Percentiles rank a stretch among this genome's conserved stretches.
These are phyloP conservation scores for Trichosporon coremiiforme DNA, from an alignment of 1,284 basidiomycete genomes.

Conservation along the genomic window DNA sequence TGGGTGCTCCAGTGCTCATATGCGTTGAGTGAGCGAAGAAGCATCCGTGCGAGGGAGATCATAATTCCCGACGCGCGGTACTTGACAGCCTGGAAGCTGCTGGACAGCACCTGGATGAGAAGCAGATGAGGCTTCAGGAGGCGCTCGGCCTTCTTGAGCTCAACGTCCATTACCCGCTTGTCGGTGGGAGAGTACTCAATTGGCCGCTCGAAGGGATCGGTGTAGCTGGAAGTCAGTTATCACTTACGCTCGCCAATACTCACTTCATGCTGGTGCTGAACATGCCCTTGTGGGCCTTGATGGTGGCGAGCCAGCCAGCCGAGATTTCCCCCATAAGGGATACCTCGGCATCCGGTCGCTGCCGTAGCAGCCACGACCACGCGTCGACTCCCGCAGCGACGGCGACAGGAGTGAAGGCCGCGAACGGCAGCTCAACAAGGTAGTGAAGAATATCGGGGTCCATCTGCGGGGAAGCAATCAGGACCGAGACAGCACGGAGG, in stretches of 20 bases:
- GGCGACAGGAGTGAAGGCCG: conserved; percentile 82
- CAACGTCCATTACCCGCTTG: conserved; percentile 77
- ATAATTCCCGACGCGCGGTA: conserved; percentile 84
- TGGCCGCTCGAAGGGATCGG: conserved; percentile 83
- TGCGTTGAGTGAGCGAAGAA: conserved; percentile 73
- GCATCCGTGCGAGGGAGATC: conserved; percentile 77
- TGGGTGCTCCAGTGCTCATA: conserved; percentile 80
- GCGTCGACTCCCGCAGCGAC: conserved; percentile 86
- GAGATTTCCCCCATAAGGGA: conserved; percentile 82
- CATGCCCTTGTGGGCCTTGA: conserved; percentile 74
- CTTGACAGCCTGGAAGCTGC: conserved; percentile 88
- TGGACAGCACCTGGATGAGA: conserved; percentile 83
- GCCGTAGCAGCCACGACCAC: conserved; percentile 95
- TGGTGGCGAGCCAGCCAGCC: conserved; percentile 81
- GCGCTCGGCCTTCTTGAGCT: conserved; percentile 69
- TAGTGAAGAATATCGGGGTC: conserved; percentile 86
- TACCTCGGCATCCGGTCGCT: conserved; percentile 74
- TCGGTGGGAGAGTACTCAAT: conserved; percentile 90
- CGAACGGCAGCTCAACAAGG: conserved; percentile 84
- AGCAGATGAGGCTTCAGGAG: conserved; percentile 80
- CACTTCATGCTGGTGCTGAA: conserved; percentile 81
- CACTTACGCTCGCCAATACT: conserved; percentile 45
- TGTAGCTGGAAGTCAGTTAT: conserved; percentile 62
- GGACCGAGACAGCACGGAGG: conserved; percentile 80
- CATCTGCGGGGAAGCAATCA: conserved; percentile 73